phyloP scores from a whole-genome alignment of 768 basidiomycete species.

The Collybia mongolica region DNA sequence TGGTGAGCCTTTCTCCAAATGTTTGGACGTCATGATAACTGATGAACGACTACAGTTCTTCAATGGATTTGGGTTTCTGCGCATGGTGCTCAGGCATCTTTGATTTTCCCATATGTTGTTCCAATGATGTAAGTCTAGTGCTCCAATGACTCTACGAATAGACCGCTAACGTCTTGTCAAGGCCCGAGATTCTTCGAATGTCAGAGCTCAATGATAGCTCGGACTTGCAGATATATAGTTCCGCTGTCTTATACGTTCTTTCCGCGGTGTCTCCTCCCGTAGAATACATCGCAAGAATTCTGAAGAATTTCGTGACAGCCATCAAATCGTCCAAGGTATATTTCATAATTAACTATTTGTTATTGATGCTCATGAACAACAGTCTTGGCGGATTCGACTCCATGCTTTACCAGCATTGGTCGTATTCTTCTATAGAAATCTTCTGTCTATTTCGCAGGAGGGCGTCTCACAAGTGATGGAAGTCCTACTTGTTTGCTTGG shows the following conservation, averaged over 20 bases:
- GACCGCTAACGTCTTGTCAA: slow-evolving; percentile 25
- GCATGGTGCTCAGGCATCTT: slow-evolving; percentile 70
- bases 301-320: slow-evolving; percentile 62
- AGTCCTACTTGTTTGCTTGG: slow-evolving; percentile 77
- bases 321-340: slow-evolving; percentile 77
- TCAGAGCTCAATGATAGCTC: slow-evolving; percentile 85
- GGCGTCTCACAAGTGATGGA: slow-evolving; percentile 77
- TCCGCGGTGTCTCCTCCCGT: slow-evolving; percentile 77
- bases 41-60: slow-evolving; percentile 48
- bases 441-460: slow-evolving; percentile 69
- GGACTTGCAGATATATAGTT: slow-evolving; percentile 80
- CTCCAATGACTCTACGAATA: not conserved
- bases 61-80: slow-evolving; percentile 81
- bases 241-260: slow-evolving; percentile 77
- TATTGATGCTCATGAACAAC: not conserved
- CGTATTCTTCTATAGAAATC: slow-evolving; percentile 89
- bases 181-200: slow-evolving; percentile 88
- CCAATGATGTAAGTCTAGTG: slow-evolving; percentile 64
- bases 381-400: slow-evolving; percentile 92
- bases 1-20: slow-evolving; percentile 42
- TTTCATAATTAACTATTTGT: not conserved
- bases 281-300: slow-evolving; percentile 60
- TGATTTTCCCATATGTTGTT: slow-evolving; percentile 76
- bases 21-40: slow-evolving; percentile 8
- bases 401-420: slow-evolving; percentile 87